phyloP scores from a whole-genome alignment of 164 flowering plant genomes.

The Vitis rupestris region DNA sequence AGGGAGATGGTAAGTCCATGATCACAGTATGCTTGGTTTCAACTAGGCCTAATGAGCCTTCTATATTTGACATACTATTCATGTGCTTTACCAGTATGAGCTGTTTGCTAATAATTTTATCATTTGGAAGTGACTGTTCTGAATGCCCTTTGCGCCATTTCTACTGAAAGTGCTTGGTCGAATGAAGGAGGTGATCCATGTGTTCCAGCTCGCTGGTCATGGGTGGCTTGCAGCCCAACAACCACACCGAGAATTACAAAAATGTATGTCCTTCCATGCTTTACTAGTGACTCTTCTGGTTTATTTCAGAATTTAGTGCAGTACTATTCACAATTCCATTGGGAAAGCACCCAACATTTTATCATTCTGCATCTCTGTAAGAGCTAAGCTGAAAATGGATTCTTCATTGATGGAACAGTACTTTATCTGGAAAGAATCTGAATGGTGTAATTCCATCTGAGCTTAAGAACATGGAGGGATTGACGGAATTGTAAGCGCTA shows the following conservation, averaged over 20 bases:
- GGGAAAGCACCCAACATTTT: too few relatives aligned
- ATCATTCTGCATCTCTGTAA: not conserved
- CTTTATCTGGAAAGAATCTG: slow-evolving; percentile 64
- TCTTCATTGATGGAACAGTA: slow-evolving; percentile 42
- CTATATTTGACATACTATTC: not conserved
- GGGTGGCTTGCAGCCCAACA: slow-evolving; percentile 75
- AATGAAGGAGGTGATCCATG: slow-evolving; percentile 84
- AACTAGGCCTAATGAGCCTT: not conserved
- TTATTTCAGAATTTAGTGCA: not conserved
- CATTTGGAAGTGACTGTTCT: slow-evolving; percentile 49
- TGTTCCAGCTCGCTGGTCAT: slow-evolving; percentile 72
- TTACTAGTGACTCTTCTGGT: not conserved
- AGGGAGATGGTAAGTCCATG: slow-evolving; percentile 57
- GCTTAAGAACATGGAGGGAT: slow-evolving; percentile 60
- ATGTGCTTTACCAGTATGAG: not conserved
- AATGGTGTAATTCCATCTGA: slow-evolving; percentile 65
- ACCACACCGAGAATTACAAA: slow-evolving; percentile 77
- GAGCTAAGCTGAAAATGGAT: not conserved
- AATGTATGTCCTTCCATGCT: slow-evolving; percentile 41
- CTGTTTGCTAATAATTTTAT: slow-evolving; percentile 21
- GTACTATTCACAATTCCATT: not conserved
- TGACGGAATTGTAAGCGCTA: slow-evolving; percentile 79
- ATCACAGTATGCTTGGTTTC: slow-evolving; percentile 3
- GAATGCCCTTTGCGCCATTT: slow-evolving; percentile 44
- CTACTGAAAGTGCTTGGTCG: slow-evolving; percentile 37